Evolutionary conservation across 805 yeast species (phyloP), one percentile per base, ranked within the genome.

Genomic region (Metschnikowia noctiluminum): DNA sequence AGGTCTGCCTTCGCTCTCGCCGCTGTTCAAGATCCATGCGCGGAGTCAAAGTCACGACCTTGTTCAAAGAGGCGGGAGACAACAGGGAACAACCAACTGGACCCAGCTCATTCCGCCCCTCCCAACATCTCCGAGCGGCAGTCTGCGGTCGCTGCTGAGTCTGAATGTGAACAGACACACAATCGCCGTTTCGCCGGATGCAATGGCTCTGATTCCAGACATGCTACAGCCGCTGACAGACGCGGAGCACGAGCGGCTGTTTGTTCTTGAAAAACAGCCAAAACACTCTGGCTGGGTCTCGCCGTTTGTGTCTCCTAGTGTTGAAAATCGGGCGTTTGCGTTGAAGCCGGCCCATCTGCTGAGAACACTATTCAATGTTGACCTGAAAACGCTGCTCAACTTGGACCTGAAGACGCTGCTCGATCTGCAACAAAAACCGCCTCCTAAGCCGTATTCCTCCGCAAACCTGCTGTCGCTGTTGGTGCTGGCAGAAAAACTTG

Each of bases 81-180:
- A 40, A 30, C 49, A 45, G 51, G 48, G 34, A 42, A 47, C 26
- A 30, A 44, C 61, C 9, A 57, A 62, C 48, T 66, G 71, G 71
- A 62, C 67, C 12, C 43, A 66, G 11, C 56, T 68, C 36, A 68
- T 68, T 16, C 72, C 73, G n/a, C 73, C 72, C 12, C 51, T 65
- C 16, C 58, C 58, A n/a, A n/a, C 47, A 15, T 34, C 42, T 2
- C 39, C 45, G 5, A 32, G 36, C n/a, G 26, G 38, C n/a, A 38
- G 38, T 14, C 37, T 30, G 35, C 21, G 45, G 21, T 42, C 45
- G 15, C 38, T 14, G 44, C 45, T 42, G 45, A 37, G 30, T 13
- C n/a, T n/a, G 42, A 45, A 36, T 28, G 34, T 45, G 14, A 51
- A 53, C 44, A 40, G 60, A 27, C 60, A 57, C 49, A 49, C 59